A percentile compares a stretch with the other conserved stretches of the same genome.
phyloP scores from a whole-genome alignment of 2,329 filamentous ascomycete genomes.

The Cladobotryum mycophilum region DNA sequence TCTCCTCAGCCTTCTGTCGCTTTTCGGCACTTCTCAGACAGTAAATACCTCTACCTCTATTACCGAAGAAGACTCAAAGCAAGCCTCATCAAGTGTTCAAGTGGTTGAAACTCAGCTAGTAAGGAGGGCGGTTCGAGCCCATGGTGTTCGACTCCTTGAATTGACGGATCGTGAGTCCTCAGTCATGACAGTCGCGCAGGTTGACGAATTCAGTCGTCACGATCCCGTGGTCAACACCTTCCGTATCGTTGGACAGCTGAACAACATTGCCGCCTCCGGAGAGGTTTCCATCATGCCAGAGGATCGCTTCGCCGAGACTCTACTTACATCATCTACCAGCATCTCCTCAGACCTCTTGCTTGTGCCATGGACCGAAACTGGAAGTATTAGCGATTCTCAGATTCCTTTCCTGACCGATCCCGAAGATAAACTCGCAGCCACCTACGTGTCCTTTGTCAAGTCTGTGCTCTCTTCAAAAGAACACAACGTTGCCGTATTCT shows the following conservation, averaged over 20 bases:
- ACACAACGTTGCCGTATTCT: slow-evolving; percentile 73
- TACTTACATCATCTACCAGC: slow-evolving; percentile 64
- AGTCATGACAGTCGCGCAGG: slow-evolving; percentile 87
- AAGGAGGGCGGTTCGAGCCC: slow-evolving; percentile 52
- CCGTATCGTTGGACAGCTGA: slow-evolving; percentile 76
- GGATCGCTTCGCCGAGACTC: slow-evolving; percentile 69
- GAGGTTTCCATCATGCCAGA: slow-evolving; percentile 76
- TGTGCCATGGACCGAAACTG: slow-evolving; percentile 84
- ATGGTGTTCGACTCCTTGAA: slow-evolving; percentile 80
- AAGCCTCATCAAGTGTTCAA: slow-evolving; percentile 14
- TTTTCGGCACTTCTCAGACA: slow-evolving; percentile 53
- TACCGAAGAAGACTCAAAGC: slow-evolving; percentile 21
- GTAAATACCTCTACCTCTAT: not conserved
- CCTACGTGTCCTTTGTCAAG: slow-evolving; percentile 70
- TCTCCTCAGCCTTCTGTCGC: slow-evolving; percentile 72
- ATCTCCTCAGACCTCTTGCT: slow-evolving; percentile 68
- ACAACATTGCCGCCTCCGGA: slow-evolving; percentile 76
- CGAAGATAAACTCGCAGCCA: slow-evolving; percentile 32
- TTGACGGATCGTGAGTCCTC: slow-evolving; percentile 89
- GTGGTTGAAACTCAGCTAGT: not conserved
- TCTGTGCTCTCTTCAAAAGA: slow-evolving; percentile 58
- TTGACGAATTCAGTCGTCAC: slow-evolving; percentile 62
- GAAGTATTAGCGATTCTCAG: slow-evolving; percentile 59
- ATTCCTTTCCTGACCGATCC: slow-evolving; percentile 21
- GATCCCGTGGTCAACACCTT: slow-evolving; percentile 92